Conservation (phyloP, 2,329 filamentous ascomycete genomes). For the Xylaria multiplex region DNA sequence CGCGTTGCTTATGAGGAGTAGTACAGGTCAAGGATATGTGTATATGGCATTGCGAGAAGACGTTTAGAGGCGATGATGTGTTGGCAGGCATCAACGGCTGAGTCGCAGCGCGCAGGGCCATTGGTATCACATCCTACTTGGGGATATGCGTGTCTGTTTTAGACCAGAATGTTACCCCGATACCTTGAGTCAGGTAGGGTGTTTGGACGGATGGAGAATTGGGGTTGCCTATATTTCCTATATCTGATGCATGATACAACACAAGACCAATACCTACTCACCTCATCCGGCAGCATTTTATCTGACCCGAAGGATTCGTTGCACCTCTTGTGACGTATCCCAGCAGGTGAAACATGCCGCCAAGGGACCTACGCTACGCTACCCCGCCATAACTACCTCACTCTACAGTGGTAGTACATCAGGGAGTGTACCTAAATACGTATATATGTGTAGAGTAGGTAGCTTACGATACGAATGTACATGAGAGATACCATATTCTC, state of each 20-base stretch:
- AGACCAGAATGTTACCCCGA: background rate
- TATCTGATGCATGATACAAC: background rate
- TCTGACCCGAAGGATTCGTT: background rate
- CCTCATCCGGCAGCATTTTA: background rate
- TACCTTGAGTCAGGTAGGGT: background rate
- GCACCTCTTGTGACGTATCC: too few relatives aligned
- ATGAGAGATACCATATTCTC: too few relatives aligned
- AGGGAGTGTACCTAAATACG: too few relatives aligned
- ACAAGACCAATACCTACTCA: background rate
- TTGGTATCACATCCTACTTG: background rate
- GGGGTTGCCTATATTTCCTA: too few relatives aligned
- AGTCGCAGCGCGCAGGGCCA: background rate
- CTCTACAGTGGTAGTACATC: background rate
- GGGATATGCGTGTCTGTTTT: background rate
- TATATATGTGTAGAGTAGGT: too few relatives aligned
- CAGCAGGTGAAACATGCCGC: constrained; percentile 7
- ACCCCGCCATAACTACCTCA: constrained; percentile 11
- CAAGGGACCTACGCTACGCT: background rate
- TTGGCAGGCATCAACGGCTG: constrained; percentile 2
- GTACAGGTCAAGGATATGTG: background rate
- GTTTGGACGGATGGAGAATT: too few relatives aligned
- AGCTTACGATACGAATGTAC: too few relatives aligned
- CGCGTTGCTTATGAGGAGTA: too few relatives aligned
- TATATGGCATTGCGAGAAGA: background rate
- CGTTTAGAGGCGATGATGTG: background rate